Evolutionary conservation across 2,329 filamentous ascomycete species (phyloP).

Genomic region (Colletotrichum gloeosporioides): DNA sequence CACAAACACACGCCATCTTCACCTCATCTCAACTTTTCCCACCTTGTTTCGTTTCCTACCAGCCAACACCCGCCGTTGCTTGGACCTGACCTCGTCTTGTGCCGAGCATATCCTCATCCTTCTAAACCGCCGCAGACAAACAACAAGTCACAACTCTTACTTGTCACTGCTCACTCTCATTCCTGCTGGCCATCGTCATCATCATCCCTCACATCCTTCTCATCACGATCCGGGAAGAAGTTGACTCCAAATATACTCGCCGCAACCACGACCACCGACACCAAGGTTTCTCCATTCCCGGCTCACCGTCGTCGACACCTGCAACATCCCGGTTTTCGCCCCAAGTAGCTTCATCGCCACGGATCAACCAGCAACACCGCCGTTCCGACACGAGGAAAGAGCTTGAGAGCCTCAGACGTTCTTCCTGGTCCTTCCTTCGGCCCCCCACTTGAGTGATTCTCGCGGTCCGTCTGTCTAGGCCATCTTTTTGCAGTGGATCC

Average conservation of each 20-base stretch:
- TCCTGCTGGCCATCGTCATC: neutral
- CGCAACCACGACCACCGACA: neutral
- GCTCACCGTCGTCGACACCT: conserved; percentile 18
- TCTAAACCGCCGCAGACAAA: neutral
- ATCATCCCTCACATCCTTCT: neutral
- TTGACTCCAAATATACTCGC: neutral
- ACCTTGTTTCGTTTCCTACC: conserved; percentile 19
- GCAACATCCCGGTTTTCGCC: conserved; percentile 12
- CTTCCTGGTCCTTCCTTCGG: conserved; percentile 14
- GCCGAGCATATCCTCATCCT: neutral
- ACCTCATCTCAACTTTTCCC: conserved; percentile 16
- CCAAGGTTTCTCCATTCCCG: conserved; percentile 18
- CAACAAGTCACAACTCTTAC: neutral
- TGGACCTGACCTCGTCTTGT: conserved; percentile 5
- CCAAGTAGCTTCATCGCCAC: conserved; percentile 10
- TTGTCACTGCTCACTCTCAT: neutral
- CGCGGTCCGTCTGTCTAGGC: conserved; percentile 21
- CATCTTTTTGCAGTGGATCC: conserved; percentile 17
- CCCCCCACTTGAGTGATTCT: conserved; percentile 24
- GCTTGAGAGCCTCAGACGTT: conserved; percentile 13
- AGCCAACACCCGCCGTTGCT: neutral
- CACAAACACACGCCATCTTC: neutral
- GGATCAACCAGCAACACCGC: neutral
- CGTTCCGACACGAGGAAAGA: neutral
- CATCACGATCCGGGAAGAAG: neutral